Conservation (phyloP, 2,329 filamentous ascomycete species). For the Trichoderma citrinoviride region DNA sequence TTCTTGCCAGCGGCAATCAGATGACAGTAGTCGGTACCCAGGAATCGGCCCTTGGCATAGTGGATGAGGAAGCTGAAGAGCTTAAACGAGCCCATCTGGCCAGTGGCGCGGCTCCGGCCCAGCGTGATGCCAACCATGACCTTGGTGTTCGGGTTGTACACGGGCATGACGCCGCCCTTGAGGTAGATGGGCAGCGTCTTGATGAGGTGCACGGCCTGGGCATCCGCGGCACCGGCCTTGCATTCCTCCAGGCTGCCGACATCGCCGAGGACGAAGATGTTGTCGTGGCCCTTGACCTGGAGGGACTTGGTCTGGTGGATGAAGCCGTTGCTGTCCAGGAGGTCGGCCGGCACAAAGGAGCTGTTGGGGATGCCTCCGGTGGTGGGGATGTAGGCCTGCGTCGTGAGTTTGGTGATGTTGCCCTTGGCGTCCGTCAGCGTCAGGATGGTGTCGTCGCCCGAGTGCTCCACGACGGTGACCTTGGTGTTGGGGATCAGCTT, state of each 20-base stretch:
- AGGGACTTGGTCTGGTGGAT: conserved; percentile 41
- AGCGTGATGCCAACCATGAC: conserved; percentile 39
- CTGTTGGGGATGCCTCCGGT: conserved; percentile 48
- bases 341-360: conserved; percentile 39
- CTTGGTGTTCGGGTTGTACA: conserved; percentile 34
- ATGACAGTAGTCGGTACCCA: conserved; percentile 37
- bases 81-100: conserved; percentile 39
- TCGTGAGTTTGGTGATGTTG: conserved; percentile 37
- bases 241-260: conserved; percentile 41
- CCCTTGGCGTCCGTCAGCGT: conserved; percentile 37
- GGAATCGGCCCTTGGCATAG: conserved; percentile 38
- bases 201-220: conserved; percentile 37
- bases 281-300: conserved; percentile 35
- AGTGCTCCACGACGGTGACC: conserved; percentile 32
- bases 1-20: conserved; percentile 37
- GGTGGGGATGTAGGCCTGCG: conserved; percentile 48
- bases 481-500: conserved; percentile 41
- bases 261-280: conserved; percentile 48
- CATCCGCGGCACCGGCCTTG: conserved; percentile 34
- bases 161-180: conserved; percentile 29
- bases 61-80: conserved; percentile 41
- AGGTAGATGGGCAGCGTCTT: conserved; percentile 38
- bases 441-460: conserved; percentile 33
- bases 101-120: conserved; percentile 40
- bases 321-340: conserved; percentile 37